phyloP scores from a whole-genome alignment of 2,329 filamentous ascomycete genomes.

The Beauveria pseudobassiana region DNA sequence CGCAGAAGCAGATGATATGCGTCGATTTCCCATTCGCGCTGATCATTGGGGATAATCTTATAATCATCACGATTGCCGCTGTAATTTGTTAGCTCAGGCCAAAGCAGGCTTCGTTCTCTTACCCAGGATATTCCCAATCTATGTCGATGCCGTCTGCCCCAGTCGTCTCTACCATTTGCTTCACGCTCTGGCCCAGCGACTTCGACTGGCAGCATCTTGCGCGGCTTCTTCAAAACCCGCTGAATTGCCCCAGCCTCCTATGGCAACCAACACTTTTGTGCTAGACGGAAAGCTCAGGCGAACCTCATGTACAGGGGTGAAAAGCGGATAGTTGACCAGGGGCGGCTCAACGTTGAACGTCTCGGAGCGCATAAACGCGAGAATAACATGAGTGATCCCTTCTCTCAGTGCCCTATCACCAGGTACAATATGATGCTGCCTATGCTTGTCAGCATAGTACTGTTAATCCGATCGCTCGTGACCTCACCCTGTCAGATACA shows the following conservation, averaged over 20 bases:
- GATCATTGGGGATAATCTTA: constrained; percentile 52
- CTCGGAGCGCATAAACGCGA: constrained; percentile 50
- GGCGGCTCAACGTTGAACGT: constrained; percentile 39
- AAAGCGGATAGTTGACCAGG: constrained; percentile 40
- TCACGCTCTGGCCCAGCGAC: constrained; percentile 57
- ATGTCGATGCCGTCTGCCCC: constrained; percentile 59
- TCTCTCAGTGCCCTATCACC: constrained; percentile 24
- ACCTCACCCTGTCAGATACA: constrained; percentile 42
- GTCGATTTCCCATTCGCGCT: constrained; percentile 53
- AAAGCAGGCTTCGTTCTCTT: constrained; percentile 1
- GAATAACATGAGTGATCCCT: constrained; percentile 47
- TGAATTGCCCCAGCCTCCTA: constrained; percentile 69
- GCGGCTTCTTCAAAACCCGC: constrained; percentile 54
- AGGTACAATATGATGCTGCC: constrained; percentile 41
- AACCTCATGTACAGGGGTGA: constrained; percentile 41
- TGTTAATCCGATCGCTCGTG: not conserved
- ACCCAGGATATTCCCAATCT: constrained; percentile 59
- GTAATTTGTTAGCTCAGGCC: not conserved
- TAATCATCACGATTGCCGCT: constrained; percentile 66
- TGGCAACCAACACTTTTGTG: constrained; percentile 61
- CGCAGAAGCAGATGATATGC: constrained; percentile 55
- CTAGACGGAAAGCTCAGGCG: constrained; percentile 39
- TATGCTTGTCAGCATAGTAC: constrained; percentile 17
- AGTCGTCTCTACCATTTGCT: constrained; percentile 50
- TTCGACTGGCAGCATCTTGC: constrained; percentile 40